Base-by-base conservation (phyloP, 352 stramenopile genomes). In the Phytophthora citricola region DNA sequence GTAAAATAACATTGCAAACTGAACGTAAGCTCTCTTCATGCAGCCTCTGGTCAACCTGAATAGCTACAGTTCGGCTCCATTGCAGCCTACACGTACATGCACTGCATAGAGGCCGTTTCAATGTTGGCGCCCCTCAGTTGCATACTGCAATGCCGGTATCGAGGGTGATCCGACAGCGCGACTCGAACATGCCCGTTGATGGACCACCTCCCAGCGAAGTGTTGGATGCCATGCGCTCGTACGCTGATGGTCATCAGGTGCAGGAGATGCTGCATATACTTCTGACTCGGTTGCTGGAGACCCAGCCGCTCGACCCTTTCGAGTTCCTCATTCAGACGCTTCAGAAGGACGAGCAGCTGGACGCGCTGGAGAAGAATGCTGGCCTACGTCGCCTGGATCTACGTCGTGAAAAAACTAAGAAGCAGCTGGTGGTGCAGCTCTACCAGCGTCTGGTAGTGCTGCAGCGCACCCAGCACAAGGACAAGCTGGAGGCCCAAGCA, bases 241-340 rank as follows among this genome's bases (percentile, higher is more conserved):
- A 92, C 61, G 78, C 78, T 9, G 62, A 85, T 11, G 73, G 69
- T 3, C 76, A 92, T 61, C 76, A 90, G 34, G 72, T 91, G 22
- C 66, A 89, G 44, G 77, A 83, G 39, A 76, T 94, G 73, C 46
- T 92, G 46, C 81, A 85, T 22, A 61, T 91, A 10, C 65, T 93
- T 36, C 68, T 92, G 61, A 71, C 70, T 44, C 53, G 70, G 14
- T 69, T 94, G 32, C 67, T 93, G 31, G 71, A 92, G 53, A 69
- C 71, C 26, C 83, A 91, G 65, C 83, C 80, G 57, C 63, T 92
- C 15, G 85, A 91, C 38, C 81, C 83, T 5, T 83, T 90, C 57
- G 71, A 81, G 57, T 87, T 90, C 61, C 72, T 94, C 26, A 87
- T 89, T 54, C 64, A 87, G 24, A 68, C 76, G 31, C 73, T 89